These are phyloP conservation scores for Begonia masoniana DNA, from an alignment of 306 rosid species.

Conservation along the genomic window DNA sequence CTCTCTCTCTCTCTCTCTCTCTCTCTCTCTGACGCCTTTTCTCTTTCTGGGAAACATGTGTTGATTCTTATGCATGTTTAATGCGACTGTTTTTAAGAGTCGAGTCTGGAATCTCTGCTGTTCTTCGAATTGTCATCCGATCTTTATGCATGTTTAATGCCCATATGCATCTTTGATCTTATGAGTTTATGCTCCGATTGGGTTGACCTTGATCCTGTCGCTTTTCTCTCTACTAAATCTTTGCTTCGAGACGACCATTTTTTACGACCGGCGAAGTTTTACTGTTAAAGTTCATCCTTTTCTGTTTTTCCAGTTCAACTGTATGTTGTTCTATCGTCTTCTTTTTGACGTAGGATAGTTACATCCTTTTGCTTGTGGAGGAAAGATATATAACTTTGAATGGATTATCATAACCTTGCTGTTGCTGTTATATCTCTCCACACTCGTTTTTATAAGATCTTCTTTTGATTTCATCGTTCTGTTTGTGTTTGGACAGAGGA, in stretches of 20 bases:
- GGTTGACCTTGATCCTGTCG: constrained; percentile 49
- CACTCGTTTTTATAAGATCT: no score
- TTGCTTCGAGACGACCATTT: no score
- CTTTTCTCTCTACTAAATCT: neutral
- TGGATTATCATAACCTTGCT: no score
- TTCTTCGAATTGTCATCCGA: constrained; percentile 16
- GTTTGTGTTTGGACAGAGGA: constrained; percentile 41
- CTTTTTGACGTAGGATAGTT: no score
- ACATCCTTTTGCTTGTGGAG: no score
- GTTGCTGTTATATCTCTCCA: no score
- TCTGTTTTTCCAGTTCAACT: constrained; percentile 24
- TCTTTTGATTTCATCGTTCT: constrained; percentile 11
- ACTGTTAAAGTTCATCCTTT: neutral
- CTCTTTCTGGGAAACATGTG: constrained; percentile 12
- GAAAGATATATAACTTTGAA: no score
- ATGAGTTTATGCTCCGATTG: constrained; percentile 9
- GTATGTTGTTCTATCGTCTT: constrained; percentile 55
- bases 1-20: neutral
- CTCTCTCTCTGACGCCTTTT: neutral
- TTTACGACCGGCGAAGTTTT: neutral
- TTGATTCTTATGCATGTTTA: constrained; percentile 25
- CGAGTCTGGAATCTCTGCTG: constrained; percentile 7
- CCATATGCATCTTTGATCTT: neutral
- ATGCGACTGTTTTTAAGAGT: constrained; percentile 8
- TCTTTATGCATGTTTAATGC: constrained; percentile 25